Conservation (phyloP, 139 green algal species). For the Tetraselmis striata region DNA sequence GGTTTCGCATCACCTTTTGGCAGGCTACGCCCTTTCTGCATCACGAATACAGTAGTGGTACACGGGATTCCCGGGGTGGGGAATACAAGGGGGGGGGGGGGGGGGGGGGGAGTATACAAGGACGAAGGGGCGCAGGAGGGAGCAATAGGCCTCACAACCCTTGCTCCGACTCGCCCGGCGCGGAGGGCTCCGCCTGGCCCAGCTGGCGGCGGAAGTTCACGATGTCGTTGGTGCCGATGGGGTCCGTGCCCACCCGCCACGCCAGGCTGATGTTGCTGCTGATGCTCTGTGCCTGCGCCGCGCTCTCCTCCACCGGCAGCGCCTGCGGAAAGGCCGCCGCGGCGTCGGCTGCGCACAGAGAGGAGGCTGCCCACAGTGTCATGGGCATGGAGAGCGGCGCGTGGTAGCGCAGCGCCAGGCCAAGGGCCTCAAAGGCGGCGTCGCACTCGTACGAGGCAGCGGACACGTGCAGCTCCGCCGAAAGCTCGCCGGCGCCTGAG, state of each 20-base stretch:
- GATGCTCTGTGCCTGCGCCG: not conserved
- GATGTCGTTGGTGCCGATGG: not conserved
- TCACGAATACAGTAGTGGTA: too few species aligned
- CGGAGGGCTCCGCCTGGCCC: too few species aligned
- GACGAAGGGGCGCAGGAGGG: too few species aligned
- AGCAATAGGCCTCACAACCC: too few species aligned
- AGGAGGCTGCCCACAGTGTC: not conserved
- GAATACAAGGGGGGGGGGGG: too few species aligned
- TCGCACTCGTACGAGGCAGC: not conserved
- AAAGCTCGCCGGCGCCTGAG: not conserved
- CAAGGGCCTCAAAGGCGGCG: not conserved
- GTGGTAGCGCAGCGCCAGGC: not conserved
- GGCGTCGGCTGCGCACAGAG: not conserved
- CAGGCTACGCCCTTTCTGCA: too few species aligned
- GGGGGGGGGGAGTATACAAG: too few species aligned
- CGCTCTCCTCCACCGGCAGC: not conserved
- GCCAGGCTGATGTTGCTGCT: not conserved
- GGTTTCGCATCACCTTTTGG: too few species aligned
- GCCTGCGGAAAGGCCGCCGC: not conserved
- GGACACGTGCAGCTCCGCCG: not conserved
- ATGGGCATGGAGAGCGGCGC: not conserved
- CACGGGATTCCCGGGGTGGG: too few species aligned
- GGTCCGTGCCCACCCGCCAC: not conserved
- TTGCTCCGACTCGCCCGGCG: too few species aligned
- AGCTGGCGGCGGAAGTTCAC: not conserved